Base-by-base conservation (phyloP, 306 rosid species). In the Ziziphus jujuba region DNA sequence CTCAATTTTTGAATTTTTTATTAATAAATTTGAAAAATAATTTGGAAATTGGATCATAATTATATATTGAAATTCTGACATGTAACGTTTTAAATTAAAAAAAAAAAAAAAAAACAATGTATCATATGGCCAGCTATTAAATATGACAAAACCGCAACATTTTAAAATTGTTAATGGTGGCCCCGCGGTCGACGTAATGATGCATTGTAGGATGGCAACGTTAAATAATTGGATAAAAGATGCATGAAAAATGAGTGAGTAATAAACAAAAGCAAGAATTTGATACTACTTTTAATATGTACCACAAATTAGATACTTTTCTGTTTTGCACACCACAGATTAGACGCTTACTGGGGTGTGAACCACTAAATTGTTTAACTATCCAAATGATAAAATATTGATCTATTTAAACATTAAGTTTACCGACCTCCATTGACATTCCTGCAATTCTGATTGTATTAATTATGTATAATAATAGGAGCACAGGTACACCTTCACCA, bases 281-380 rank as follows among this genome's bases (percentile, higher is more conserved):
- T 40, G 45, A 40, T 12, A 40, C 45, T 6, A 11, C 3, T 20
- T 47, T 51, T 12, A 10, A 24, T 33, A 33, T 65, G 2, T 0
- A 2, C 23, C 12, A 14, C 61, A 66, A 34, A 20, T 28, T 6
- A 6, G 52, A 52, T n/a, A 10, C 7, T 19, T 2, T 12, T n/a
- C 11, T 33, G 19, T 65, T 2, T n/a, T n/a, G n/a, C n/a, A n/a
- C 1, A 2, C 23, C n/a, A 14, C 61, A 66, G 20, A 20, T 28
- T 6, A 6, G 52, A 53, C 11, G 6, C 21, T 3, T 10, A 0
- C 3, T 13, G 19, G 2, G 0, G 21, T 67, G 45, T 11, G 14
- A 63, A 55, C 51, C 55, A 77, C 61, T 17, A n/a, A 23, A 47
- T 36, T 36, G 34, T 17, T 75, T 23, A 17, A 55, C 31, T 38